Conservation (phyloP, 768 basidiomycete genomes). For the Clathrus columnatus region DNA sequence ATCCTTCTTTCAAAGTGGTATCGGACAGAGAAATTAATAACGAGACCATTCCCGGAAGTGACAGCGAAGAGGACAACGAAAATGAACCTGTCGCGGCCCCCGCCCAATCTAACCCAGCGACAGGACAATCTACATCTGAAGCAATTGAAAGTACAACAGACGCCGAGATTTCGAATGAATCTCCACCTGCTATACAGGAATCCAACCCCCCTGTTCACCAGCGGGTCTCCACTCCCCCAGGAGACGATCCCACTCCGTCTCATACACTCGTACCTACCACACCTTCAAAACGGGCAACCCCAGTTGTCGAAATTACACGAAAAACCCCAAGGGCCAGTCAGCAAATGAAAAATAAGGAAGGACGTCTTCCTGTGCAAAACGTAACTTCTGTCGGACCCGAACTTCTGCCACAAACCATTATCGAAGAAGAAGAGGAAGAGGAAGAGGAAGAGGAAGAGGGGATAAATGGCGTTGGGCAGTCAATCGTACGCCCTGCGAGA, state of each 20-base stretch:
- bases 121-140: too few species aligned
- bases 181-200: neutral
- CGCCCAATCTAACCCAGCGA: neutral
- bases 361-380: conserved; percentile 17
- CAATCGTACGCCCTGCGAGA: neutral
- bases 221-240: neutral
- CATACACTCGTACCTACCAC: neutral
- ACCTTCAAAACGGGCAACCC: neutral
- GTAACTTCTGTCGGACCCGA: neutral
- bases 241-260: too few species aligned
- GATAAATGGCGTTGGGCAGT: neutral
- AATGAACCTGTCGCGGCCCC: too few species aligned
- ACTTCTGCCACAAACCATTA: neutral
- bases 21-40: neutral
- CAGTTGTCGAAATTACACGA: neutral
- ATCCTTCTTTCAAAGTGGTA: neutral
- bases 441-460: neutral
- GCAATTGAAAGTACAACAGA: too few species aligned
- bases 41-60: neutral
- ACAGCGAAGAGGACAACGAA: too few species aligned
- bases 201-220: neutral
- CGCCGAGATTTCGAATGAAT: too few species aligned
- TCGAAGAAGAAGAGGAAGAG: neutral
- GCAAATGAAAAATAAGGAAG: conserved; percentile 36
- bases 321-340: conserved; percentile 28